Base-by-base conservation (phyloP, 106 monocot species). In the Dendrobium nobile region DNA sequence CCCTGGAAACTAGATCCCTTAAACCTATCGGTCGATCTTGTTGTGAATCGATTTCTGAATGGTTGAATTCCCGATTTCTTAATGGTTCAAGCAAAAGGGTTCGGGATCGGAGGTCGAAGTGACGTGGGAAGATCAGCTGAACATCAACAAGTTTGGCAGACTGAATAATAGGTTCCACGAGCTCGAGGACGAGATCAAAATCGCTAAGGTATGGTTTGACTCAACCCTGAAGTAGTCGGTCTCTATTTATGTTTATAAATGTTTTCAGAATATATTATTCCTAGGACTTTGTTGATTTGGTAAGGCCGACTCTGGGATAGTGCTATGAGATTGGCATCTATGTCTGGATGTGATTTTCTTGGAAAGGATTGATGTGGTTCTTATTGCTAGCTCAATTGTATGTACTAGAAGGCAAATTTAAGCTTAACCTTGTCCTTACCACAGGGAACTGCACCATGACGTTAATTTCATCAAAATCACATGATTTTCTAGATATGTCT, bases 121-220 rank as follows among this genome's bases (percentile, higher is more conserved):
- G 78, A 96, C 96, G 41, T 96, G 96, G 96, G 96, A 96, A 77
- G 96, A 96, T 77, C 93, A 96, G 84, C 90, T 90, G 89, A 93
- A 93, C 84, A 93, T 96, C 76, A 96, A 96, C 86, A 90, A 85
- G 72, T 96, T 96, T 33, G 90, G 96, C 56, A 85, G 96, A 77
- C 80, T 96, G 82, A 96, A 96, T 85, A 96, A 92, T 84, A 78
- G 92, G 40, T 90, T 93, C 82, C 93, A 96, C 56, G 93, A 96
- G 83, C 93, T 93, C 37, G 91, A 96, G 41, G 96, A 96, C 33
- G 93, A 96, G 79, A 96, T 96, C 90, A 96, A 92, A 82, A 72
- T 87, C 78, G 88, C 93, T 20, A 93, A 92, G 92, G 91, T 96
- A 48, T 48, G 74, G 17, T 44, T 44, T 43, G 28, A 15, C 28